Percentiles rank a stretch among this genome's conserved stretches.
Conservation (phyloP, 257 asterid genomes). For the Eucommia ulmoides region DNA sequence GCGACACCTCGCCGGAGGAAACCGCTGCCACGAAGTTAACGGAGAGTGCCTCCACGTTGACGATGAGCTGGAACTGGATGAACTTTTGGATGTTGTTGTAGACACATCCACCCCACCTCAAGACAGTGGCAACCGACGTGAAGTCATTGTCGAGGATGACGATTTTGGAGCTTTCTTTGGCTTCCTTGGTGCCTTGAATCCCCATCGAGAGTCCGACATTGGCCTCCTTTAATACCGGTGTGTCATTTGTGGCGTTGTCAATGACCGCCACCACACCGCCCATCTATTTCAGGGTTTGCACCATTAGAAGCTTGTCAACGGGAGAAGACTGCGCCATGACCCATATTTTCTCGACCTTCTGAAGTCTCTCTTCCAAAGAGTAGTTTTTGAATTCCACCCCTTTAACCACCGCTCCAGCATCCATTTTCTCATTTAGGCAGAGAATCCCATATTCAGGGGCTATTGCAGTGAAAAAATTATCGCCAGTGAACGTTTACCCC, state of each 20-base stretch:
- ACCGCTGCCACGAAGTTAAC: constrained; percentile 18
- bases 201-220: constrained; percentile 58
- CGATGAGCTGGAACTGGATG: constrained; percentile 74
- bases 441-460: constrained; percentile 65
- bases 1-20: constrained; percentile 54
- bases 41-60: constrained; percentile 47
- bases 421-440: constrained; percentile 7
- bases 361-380: constrained; percentile 22
- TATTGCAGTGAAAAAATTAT: constrained; percentile 42
- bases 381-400: constrained; percentile 37
- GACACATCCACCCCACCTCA: constrained; percentile 63
- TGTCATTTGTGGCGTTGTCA: constrained; percentile 47
- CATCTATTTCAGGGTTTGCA: constrained; percentile 29
- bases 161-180: constrained; percentile 59
- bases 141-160: constrained; percentile 58
- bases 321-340: constrained; percentile 68
- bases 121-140: constrained; percentile 35
- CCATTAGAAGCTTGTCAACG: constrained; percentile 39
- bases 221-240: constrained; percentile 51
- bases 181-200: constrained; percentile 47
- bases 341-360: constrained; percentile 23
- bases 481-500: constrained; percentile 55
- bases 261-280: constrained; percentile 83
- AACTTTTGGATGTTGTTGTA: constrained; percentile 58
- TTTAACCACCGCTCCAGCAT: constrained; percentile 30